Evolutionary conservation across 169 alveolate species (phyloP), one percentile per base, ranked within the genome.

Genomic region (Babesia divergens): DNA sequence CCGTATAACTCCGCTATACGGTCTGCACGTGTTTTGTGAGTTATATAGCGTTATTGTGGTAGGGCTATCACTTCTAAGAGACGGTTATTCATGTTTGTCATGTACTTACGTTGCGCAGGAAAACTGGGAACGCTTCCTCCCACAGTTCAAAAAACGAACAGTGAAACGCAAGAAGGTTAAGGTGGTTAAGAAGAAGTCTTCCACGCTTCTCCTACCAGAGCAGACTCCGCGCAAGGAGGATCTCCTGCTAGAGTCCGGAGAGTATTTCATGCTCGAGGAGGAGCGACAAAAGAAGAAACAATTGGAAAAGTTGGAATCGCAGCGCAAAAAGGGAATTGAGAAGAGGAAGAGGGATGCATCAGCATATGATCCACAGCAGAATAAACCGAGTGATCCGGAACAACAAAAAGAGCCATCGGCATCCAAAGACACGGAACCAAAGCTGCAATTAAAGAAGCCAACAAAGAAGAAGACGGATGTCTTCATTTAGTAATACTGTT

Each of bases 71-170:
- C n/a, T n/a, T n/a, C n/a, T n/a, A n/a, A n/a, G n/a, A n/a, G n/a
- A n/a, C n/a, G n/a, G n/a, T n/a, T n/a, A n/a, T n/a, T n/a, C n/a
- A n/a, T n/a, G n/a, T n/a, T n/a, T n/a, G n/a, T n/a, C n/a, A n/a
- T n/a, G n/a, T n/a, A n/a, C 9, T 20, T 26, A 29, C 50, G 80
- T 77, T 96, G 11, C 14, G 26, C 65, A 77, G 86, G 86, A 96
- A 84, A 95, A 93, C 80, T 97, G 99, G 99, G 98, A 95, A 56
- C 89, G 99, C 54, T 97, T 95, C 84, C 84, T 98, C 24, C 99
- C 99, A 9, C 95, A 97, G 68, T 98, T 97, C 90, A 96, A 96
- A 82, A 98, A 96, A 69, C 89, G 97, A 59, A 95, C 96, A 66
- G 98, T 93, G 55, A 94, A 94, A 90, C 79, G 92, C 52, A 93